A percentile compares a stretch with the other conserved stretches of the same genome.
phyloP scores from a whole-genome alignment of 768 basidiomycete genomes.

The Pleurotus ostreatus region DNA sequence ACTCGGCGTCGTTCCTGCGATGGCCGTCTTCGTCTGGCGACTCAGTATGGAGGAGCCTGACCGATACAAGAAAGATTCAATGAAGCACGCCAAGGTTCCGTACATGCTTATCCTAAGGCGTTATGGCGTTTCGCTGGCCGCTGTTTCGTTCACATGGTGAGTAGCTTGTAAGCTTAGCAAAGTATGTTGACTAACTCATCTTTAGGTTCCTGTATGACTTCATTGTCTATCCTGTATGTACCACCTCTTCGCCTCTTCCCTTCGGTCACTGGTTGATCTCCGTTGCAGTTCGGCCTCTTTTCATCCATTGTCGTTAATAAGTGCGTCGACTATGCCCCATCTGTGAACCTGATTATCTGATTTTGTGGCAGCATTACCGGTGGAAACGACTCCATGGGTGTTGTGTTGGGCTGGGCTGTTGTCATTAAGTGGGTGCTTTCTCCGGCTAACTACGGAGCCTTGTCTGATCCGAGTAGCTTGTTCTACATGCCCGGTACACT shows the following conservation, averaged over 20 bases:
- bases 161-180: constrained; percentile 12
- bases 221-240: constrained; percentile 66
- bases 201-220: constrained; percentile 75
- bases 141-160: constrained; percentile 75
- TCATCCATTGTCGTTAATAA: constrained; percentile 70
- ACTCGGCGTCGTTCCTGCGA: constrained; percentile 77
- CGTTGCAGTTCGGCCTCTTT: constrained; percentile 68
- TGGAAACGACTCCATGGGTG: constrained; percentile 40
- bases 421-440: constrained; percentile 65
- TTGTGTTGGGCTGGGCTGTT: constrained; percentile 81
- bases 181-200: not conserved
- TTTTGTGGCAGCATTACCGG: constrained; percentile 51
- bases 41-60: constrained; percentile 78
- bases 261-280: constrained; percentile 5
- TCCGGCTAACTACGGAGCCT: too few relatives aligned
- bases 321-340: constrained; percentile 27
- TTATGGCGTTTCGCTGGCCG: constrained; percentile 74
- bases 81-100: constrained; percentile 72
- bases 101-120: constrained; percentile 73
- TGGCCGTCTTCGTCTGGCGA: constrained; percentile 84
- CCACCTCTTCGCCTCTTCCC: not conserved
- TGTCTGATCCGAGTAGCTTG: constrained; percentile 16
- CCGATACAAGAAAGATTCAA: constrained; percentile 70
- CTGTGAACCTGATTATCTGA: not conserved
- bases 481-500: constrained; percentile 51